Conservation (phyloP, 306 rosid species). For the Geum urbanum region DNA sequence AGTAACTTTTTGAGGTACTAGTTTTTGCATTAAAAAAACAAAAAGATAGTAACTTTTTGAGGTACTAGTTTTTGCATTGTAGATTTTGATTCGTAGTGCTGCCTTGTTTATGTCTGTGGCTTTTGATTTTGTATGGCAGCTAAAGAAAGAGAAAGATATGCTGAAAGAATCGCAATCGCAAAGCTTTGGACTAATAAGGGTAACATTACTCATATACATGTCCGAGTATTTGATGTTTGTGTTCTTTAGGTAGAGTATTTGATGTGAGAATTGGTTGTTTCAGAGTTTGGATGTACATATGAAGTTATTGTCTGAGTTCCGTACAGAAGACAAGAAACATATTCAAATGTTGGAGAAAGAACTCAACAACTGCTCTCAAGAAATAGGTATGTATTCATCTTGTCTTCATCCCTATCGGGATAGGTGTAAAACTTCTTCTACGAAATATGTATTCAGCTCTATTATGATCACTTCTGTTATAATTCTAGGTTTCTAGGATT, state of each 20-base stretch:
- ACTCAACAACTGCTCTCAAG: constrained; percentile 76
- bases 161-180: constrained; percentile 54
- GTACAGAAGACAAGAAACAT: constrained; percentile 52
- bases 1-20: not conserved
- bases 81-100: not conserved
- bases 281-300: constrained; percentile 59
- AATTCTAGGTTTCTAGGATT: not conserved
- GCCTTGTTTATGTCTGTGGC: not conserved
- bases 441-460: not conserved
- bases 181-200: constrained; percentile 51
- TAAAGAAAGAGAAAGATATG: constrained; percentile 54
- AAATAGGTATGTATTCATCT: constrained; percentile 55
- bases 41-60: too few relatives aligned
- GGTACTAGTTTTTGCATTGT: not conserved
- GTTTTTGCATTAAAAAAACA: not conserved
- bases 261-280: constrained; percentile 32
- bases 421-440: not conserved
- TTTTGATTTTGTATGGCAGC: constrained; percentile 46
- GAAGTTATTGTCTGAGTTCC: constrained; percentile 46
- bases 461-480: not conserved
- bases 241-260: constrained; percentile 10
- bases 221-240: not conserved
- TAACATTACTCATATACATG: not conserved
- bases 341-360: constrained; percentile 64
- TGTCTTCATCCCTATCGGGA: not conserved